Evolutionary conservation across 1,284 basidiomycete genomes (phyloP), one percentile per base, ranked within the genome.

Genomic region (Ceratobasidium sp.): DNA sequence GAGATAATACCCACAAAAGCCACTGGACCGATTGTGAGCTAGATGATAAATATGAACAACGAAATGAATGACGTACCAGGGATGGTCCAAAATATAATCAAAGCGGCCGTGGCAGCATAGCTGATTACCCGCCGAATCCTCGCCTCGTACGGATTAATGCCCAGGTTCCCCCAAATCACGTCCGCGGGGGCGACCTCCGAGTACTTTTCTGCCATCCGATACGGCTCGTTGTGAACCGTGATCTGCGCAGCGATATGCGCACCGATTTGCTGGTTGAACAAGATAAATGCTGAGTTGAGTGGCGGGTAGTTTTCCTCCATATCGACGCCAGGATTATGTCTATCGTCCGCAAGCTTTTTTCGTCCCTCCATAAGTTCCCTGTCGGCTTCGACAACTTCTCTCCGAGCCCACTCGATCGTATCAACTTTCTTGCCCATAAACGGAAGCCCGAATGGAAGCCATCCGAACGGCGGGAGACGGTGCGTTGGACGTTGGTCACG

Each of bases 111-210:
- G 28, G 85, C 82, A 0, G 85, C 87, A 82, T 87, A 89, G n/a
- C 85, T 86, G 40, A 86, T 81, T 13, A 84, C 84, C 26, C 82
- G 83, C 13, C 89, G 85, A 54, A 96, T 83, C 83, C 91, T 88
- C 80, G 90, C 90, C 85, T 98, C 95, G 83, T 97, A 98, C 0
- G 96, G 94, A 83, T 97, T 96, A 86, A 99, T 86, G 73, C 91
- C 81, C 71, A 91, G 84, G 82, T 89, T 90, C 62, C 83, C 80
- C 89, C 89, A 91, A 78, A 96, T 91, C 70, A 96, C 91, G 83
- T 95, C 93, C 74, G 90, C 88, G 0, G 92, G 91, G 38, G 89
- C 87, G 64, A 91, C 90, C 81, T 94, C 92, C 84, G 91, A 89
- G 85, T 88, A 92, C 79, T 89, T 89, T 26, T 88, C 86, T 66